Evolutionary conservation across 495 filamentous ascomycete genomes (phyloP), one percentile per base, ranked within the genome.

Genomic region (Astrothelium subdiscretum): DNA sequence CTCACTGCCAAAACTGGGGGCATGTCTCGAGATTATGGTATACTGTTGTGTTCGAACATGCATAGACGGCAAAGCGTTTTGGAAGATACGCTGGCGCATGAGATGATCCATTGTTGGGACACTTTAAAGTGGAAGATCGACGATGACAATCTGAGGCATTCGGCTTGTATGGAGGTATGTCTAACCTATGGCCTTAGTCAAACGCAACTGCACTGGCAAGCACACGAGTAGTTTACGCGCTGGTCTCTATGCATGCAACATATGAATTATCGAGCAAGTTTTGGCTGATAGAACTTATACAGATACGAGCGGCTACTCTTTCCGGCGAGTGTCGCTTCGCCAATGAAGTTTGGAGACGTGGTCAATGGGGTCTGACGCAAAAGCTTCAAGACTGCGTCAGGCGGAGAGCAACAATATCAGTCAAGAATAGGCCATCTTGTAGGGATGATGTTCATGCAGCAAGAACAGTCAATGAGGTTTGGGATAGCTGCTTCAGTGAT

Each of bases 31-130:
- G 78, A 87, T 32, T 87, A 89, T 67, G 94, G 94, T 3, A 96
- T 98, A 58, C 65, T 91, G 70, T 73, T 98, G 2, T 97, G 95
- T 72, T 88, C 95, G 31, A 97, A 98, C 70, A 83, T 89, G 72
- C 78, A 97, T 72, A 76, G 83, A 54, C 82, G 87, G 68, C 78
- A 82, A 54, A 79, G 83, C 1, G 88, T 95, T 68, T 69, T 95
- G 65, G 94, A 98, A 77, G 94, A 98, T 72, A 96, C 90, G 32
- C 78, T 98, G 70, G 87, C 94, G 44, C 94, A 98, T 75, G 94
- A 98, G 77, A 91, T 98, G 87, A 86, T 98, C 60, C 94, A 98
- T 77, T 92, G 91, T 10, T 97, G 89, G 78, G 94, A 98, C 71
- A 88, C 96, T 73, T 71, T 97, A 67, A 73, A 91, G 65, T 98